A percentile compares a stretch with the other conserved stretches of the same genome.
Conservation (phyloP, 139 green algal species). For the Haematococcus sp. region DNA sequence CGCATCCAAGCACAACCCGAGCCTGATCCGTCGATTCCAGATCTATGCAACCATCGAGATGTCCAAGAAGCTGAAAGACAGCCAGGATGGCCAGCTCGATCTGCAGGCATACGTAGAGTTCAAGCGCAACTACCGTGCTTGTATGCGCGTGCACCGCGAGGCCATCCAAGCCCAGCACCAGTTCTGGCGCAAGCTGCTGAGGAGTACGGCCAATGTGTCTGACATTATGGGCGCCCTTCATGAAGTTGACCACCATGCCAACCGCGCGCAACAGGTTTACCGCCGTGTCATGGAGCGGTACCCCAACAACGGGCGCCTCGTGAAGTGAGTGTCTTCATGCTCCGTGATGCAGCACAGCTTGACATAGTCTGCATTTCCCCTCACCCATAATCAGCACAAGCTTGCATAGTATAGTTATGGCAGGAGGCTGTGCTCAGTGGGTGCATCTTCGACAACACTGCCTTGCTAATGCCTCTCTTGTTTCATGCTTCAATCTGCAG, state of each 20-base stretch:
- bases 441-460: too few relatives aligned
- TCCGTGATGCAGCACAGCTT: too few relatives aligned
- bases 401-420: too few relatives aligned
- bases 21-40: constrained; percentile 28
- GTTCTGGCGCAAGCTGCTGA: constrained; percentile 18
- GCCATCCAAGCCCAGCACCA: constrained; percentile 10
- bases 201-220: neutral
- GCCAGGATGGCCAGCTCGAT: constrained; percentile 23
- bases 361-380: too few relatives aligned
- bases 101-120: constrained; percentile 37
- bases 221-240: constrained; percentile 1
- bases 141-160: constrained; percentile 22
- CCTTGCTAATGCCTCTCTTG: too few relatives aligned
- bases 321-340: neutral
- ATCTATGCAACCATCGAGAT: constrained; percentile 17
- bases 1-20: constrained; percentile 23
- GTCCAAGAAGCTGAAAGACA: constrained; percentile 24
- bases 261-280: neutral
- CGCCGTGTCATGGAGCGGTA: constrained; percentile 40
- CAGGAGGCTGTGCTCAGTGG: too few relatives aligned
- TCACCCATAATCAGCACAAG: too few relatives aligned
- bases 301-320: constrained; percentile 32
- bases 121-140: constrained; percentile 22
- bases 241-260: neutral
- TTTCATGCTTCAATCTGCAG: too few relatives aligned